Conservation (phyloP, 306 rosid genomes). For the Inga leiocalycina region DNA sequence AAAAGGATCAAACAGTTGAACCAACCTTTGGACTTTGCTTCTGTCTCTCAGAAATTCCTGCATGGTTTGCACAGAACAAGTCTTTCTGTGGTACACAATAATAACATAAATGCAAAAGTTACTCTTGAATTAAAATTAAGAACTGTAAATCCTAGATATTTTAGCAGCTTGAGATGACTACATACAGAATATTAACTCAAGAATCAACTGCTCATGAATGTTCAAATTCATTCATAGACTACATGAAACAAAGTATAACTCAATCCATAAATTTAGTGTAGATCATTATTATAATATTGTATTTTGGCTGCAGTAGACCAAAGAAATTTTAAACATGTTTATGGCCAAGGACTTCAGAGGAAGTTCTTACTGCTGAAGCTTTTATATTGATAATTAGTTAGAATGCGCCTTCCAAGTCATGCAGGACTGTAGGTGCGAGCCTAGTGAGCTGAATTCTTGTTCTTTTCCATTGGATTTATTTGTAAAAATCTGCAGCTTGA, state of each 20-base stretch:
- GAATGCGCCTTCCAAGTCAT: background rate
- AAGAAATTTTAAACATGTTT: background rate
- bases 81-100: conserved; percentile 15
- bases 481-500: background rate
- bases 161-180: background rate
- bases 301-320: too few relatives aligned
- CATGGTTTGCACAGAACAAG: conserved; percentile 18
- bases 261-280: background rate
- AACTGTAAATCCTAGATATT: background rate
- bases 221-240: background rate
- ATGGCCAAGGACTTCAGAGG: background rate
- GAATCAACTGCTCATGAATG: background rate
- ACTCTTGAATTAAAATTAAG: background rate
- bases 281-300: background rate
- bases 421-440: too few relatives aligned
- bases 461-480: background rate
- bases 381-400: background rate
- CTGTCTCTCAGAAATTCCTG: conserved; percentile 88
- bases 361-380: background rate
- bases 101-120: background rate
- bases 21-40: conserved; percentile 71
- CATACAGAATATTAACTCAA: background rate
- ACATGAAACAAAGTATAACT: background rate
- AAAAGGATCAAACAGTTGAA: conserved; percentile 77
- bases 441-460: background rate